Evolutionary conservation across 805 yeast genomes (phyloP).

Genomic region (Candida qinlingensis): DNA sequence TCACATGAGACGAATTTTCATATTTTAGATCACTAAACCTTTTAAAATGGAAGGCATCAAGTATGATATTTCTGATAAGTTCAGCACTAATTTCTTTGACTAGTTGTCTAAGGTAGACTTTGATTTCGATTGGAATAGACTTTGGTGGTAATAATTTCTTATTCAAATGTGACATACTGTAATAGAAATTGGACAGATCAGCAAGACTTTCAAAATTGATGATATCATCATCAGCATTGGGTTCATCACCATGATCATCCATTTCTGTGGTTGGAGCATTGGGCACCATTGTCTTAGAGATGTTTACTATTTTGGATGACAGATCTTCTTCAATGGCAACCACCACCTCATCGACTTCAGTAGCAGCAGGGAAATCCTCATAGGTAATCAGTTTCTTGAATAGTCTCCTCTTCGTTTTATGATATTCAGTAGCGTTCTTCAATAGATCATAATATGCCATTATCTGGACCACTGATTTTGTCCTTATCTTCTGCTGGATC

Average conservation of each 20-base stretch:
- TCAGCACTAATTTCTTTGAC: background rate
- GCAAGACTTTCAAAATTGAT: background rate
- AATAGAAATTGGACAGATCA: background rate
- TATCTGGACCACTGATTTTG: constrained; percentile 41
- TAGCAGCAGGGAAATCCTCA: constrained; percentile 45
- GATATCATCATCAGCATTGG: no score
- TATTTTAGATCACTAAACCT: no score
- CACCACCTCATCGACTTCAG: constrained; percentile 43
- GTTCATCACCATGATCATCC: background rate
- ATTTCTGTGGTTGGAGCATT: background rate
- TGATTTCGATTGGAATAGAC: background rate
- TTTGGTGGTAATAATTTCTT: background rate
- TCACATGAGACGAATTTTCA: background rate
- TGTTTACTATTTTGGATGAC: constrained; percentile 9
- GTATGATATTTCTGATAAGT: background rate
- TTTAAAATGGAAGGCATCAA: background rate
- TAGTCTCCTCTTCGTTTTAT: constrained; percentile 20
- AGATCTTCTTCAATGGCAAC: constrained; percentile 40
- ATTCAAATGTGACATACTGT: background rate
- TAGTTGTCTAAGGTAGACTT: background rate
- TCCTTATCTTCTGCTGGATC: constrained; percentile 33
- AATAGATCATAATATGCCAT: constrained; percentile 39
- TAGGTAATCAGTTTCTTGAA: constrained; percentile 29
- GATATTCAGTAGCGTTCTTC: constrained; percentile 22
- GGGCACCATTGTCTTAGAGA: background rate